phyloP scores from a whole-genome alignment of 495 filamentous ascomycete species.

The Neurospora sp. region DNA sequence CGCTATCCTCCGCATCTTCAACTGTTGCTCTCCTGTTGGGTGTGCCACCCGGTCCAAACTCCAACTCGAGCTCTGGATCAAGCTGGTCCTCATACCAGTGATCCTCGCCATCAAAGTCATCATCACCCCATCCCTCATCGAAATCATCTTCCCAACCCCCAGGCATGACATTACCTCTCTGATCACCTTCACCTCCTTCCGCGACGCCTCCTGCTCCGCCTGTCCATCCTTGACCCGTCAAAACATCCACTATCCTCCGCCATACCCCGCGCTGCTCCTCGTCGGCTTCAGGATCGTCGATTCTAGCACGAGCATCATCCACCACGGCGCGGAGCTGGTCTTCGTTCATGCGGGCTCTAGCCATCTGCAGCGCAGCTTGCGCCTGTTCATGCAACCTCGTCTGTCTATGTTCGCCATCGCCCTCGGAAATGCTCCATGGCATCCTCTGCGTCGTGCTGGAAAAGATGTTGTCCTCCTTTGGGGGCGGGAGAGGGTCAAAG shows the following conservation, averaged over 20 bases:
- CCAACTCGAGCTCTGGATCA: neutral
- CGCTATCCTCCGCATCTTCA: conserved; percentile 6
- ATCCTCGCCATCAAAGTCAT: conserved; percentile 18
- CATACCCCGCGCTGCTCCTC: conserved; percentile 1
- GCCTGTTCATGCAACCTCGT: neutral
- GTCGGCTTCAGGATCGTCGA: neutral
- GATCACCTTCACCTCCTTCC: conserved; percentile 7
- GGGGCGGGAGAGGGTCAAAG: conserved; percentile 62
- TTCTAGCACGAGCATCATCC: neutral
- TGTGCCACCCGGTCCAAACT: neutral
- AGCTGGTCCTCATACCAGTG: conserved; percentile 2
- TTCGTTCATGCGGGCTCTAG: neutral
- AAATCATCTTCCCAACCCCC: conserved; percentile 1
- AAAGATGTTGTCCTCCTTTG: conserved; percentile 33
- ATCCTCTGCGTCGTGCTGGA: conserved; percentile 27
- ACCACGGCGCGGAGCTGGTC: neutral
- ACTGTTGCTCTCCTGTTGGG: neutral
- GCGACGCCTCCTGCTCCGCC: conserved; percentile 3
- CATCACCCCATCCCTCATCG: neutral
- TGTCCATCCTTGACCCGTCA: neutral
- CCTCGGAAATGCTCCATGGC: conserved; percentile 16
- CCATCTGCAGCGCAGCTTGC: neutral
- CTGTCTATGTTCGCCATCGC: neutral
- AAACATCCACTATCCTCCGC: neutral
- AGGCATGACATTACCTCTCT: conserved; percentile 7